Conservation (phyloP, 2,329 filamentous ascomycete species). For the Aspergillus alliaceus region DNA sequence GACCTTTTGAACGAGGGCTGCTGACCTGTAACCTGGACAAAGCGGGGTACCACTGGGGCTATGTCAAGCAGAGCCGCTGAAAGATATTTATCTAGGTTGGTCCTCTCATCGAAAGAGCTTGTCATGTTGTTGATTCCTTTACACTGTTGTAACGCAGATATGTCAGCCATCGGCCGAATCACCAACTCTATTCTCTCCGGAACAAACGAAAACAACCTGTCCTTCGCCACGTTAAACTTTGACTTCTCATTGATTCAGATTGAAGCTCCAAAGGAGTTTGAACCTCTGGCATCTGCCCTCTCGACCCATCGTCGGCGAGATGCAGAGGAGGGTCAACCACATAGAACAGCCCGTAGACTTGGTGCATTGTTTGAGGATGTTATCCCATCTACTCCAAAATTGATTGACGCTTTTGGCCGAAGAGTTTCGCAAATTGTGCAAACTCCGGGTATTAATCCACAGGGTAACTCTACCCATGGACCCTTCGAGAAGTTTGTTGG, state of each 20-base stretch:
- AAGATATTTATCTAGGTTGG: no score
- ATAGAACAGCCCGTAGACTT: not conserved
- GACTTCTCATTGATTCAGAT: not conserved
- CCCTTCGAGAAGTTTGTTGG: constrained; percentile 1
- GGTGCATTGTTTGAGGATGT: not conserved
- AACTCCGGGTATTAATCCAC: no score
- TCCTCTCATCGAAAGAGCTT: no score
- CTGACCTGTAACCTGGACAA: no score
- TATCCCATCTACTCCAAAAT: no score
- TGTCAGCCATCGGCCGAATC: no score
- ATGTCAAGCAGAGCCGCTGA: no score
- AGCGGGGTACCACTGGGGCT: no score
- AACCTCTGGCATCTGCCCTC: not conserved
- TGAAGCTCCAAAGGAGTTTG: not conserved
- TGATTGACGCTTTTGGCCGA: not conserved
- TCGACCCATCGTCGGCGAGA: not conserved
- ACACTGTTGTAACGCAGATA: no score
- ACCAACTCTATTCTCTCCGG: no score
- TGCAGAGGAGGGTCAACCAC: not conserved
- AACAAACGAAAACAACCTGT: not conserved
- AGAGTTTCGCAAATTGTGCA: not conserved
- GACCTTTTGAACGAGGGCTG: no score
- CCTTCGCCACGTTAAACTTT: not conserved
- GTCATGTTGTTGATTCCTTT: no score
- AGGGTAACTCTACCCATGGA: not conserved